Evolutionary conservation across 2,329 filamentous ascomycete genomes (phyloP), one percentile per base, ranked within the genome.

Genomic region (Colletotrichum trifolii): DNA sequence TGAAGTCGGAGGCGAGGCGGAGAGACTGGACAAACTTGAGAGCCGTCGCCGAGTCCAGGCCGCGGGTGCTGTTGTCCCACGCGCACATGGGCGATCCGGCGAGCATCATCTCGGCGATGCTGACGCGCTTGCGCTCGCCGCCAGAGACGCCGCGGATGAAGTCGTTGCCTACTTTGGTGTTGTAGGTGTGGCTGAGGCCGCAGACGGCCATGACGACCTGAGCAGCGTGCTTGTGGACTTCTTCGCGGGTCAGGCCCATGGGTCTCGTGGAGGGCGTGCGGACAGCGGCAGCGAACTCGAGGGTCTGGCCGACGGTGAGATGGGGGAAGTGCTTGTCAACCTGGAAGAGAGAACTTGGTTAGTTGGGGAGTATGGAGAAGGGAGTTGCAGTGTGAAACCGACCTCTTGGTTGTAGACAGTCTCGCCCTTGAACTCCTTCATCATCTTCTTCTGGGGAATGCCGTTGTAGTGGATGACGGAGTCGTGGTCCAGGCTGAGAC

Each of bases 121-220:
- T 91, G 6, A 96, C 92, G 74, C 93, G 88, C 79, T 96, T 94
- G 60, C 89, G 82, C 74, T 92, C 90, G 42, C 90, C 90, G 34
- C 90, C 90, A 8, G 85, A 89, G 0, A 92, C 85, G 53, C 92
- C 92, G 1, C 90, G 87, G 10, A 94, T 83, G 47, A 91, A 87
- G 69, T 93, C 90, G 65, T 93, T 88, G 8, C 92, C 92, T 11
- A 94, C 89, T 70, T 89, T 91, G 7, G 91, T 94, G 65, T 89
- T 84, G 70, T 90, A 81, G 0, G 90, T 91, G 71, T 94, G 90
- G 40, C 86, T 87, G 36, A 94, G 87, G 69, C 90, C 90, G 70
- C 92, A 93, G 0, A 91, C 76, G 33, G 90, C 90, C 75, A 91
- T 89, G 67, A 91, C 86, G 0, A 91, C 88, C 48, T 87, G 83